These are phyloP conservation scores for Podospora anserina DNA, from an alignment of 495 filamentous ascomycete species.

Conservation along the genomic window DNA sequence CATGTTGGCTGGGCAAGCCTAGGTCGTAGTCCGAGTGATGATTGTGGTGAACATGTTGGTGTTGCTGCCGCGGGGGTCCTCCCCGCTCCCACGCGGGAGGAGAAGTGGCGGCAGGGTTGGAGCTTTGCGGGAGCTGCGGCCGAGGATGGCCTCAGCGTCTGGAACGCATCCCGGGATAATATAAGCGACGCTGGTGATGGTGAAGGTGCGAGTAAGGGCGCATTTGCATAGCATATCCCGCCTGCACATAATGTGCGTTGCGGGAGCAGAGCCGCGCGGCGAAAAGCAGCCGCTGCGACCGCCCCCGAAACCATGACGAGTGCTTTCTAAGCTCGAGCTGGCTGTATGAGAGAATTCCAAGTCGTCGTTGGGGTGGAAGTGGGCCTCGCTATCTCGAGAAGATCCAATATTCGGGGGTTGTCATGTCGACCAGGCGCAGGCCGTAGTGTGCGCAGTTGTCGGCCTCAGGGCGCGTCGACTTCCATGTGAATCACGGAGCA, in stretches of 20 bases:
- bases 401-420: constrained; percentile 8
- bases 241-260: constrained; percentile 25
- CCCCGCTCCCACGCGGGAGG: constrained; percentile 4
- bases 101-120: constrained; percentile 20
- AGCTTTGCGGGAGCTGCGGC: constrained; percentile 4
- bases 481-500: constrained; percentile 15
- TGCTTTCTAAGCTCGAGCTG: constrained; percentile 6
- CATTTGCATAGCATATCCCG: constrained; percentile 17
- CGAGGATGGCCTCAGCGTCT: neutral
- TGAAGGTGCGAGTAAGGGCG: constrained; percentile 4
- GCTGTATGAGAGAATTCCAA: neutral
- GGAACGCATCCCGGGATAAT: constrained; percentile 1
- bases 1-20: constrained; percentile 15
- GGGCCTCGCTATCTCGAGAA: constrained; percentile 23
- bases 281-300: constrained; percentile 27
- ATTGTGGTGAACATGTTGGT: constrained; percentile 4
- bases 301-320: constrained; percentile 36
- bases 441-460: constrained; percentile 8
- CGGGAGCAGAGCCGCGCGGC: constrained; percentile 37
- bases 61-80: constrained; percentile 13
- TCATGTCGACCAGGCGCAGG: constrained; percentile 28
- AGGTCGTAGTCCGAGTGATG: constrained; percentile 5
- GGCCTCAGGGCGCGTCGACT: constrained; percentile 19
- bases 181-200: neutral
- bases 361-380: neutral